phyloP scores from a whole-genome alignment of 108 stramenopile species.

The Chaetoceros tenuissimus region DNA sequence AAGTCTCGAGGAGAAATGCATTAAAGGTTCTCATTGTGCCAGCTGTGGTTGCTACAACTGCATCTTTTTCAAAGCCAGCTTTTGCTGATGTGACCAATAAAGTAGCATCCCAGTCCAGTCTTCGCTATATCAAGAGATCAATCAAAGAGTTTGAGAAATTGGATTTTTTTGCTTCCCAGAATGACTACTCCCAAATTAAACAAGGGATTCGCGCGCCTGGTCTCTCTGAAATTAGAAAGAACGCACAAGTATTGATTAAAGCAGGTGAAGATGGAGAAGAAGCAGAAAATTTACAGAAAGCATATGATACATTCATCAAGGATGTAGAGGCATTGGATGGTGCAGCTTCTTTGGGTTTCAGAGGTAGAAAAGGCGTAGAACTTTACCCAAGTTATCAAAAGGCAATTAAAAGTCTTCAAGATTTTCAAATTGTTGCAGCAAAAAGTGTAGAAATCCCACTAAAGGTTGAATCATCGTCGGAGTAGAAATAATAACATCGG shows the following conservation, averaged over 20 bases:
- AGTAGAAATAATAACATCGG: too few species aligned
- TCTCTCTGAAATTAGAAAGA: conserved; percentile 32
- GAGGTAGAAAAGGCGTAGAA: conserved; percentile 1
- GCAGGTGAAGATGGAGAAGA: conserved; percentile 53
- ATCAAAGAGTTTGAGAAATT: conserved; percentile 20
- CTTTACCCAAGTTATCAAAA: conserved; percentile 6
- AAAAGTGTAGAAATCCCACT: conserved; percentile 12
- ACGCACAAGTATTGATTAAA: conserved; percentile 23
- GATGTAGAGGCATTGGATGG: conserved; percentile 37
- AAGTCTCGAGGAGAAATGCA: too few species aligned
- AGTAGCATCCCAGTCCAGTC: conserved; percentile 39
- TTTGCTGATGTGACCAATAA: conserved; percentile 56
- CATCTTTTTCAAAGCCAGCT: background rate
- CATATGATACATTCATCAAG: conserved; percentile 33
- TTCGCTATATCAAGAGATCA: conserved; percentile 31
- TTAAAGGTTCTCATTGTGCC: too few species aligned
- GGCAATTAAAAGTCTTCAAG: conserved; percentile 4
- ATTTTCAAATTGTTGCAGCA: conserved; percentile 4
- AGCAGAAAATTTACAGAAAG: conserved; percentile 16
- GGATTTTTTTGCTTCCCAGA: conserved; percentile 14
- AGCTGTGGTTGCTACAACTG: too few species aligned
- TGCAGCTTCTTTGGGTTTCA: conserved; percentile 30
- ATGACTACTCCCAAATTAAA: conserved; percentile 29
- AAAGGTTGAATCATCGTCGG: too few species aligned
- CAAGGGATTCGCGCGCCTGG: conserved; percentile 30